These are phyloP conservation scores for Kingdonia uniflora DNA, from an alignment of 164 flowering plant genomes.

Conservation along the genomic window DNA sequence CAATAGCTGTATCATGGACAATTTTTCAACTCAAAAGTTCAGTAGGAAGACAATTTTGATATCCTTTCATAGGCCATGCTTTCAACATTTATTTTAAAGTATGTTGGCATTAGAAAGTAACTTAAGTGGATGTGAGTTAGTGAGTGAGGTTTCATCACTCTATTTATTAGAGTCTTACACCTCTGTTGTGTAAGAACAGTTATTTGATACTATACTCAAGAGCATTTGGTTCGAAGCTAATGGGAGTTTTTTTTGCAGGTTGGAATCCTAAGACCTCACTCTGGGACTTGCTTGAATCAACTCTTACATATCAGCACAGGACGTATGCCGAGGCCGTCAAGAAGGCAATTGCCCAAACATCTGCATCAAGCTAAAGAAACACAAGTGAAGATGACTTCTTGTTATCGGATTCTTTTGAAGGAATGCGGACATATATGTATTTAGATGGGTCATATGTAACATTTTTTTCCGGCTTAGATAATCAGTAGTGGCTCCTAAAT, in stretches of 20 bases:
- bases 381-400: not conserved
- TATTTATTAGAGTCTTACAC: no score
- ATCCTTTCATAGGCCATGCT: no score
- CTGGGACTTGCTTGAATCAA: slow-evolving; percentile 92
- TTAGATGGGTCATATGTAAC: not conserved
- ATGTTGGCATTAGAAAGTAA: no score
- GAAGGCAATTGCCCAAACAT: slow-evolving; percentile 58
- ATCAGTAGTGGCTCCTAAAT: not conserved
- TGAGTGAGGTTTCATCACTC: no score
- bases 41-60: no score
- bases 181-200: no score
- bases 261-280: slow-evolving; percentile 98
- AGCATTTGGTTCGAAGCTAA: slow-evolving; percentile 1
- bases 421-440: not conserved
- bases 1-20: no score
- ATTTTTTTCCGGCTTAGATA: not conserved
- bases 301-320: slow-evolving; percentile 94
- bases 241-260: slow-evolving; percentile 27
- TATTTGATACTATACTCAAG: not conserved
- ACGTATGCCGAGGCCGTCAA: slow-evolving; percentile 86
- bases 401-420: slow-evolving; percentile 8
- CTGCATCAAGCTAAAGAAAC: slow-evolving; percentile 34
- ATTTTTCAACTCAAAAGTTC: no score
- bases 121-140: no score
- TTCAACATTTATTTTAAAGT: no score